A percentile compares a stretch with the other conserved stretches of the same genome.
Evolutionary conservation across 2,329 filamentous ascomycete genomes (phyloP).

Genomic region (Ceratocystis destructans): DNA sequence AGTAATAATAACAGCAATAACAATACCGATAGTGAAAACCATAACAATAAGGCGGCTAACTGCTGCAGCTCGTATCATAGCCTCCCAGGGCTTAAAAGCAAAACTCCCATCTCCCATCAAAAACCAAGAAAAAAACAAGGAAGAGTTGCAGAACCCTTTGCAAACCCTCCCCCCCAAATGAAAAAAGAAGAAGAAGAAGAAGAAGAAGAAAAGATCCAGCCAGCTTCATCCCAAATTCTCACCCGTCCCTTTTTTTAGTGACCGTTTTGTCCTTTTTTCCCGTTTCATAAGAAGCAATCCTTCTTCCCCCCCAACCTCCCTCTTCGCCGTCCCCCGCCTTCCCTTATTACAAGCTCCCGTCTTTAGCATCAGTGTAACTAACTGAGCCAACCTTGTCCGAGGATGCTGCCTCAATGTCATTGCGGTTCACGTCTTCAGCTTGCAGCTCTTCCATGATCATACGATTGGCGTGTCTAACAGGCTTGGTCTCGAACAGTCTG

Average conservation of each 20-base stretch:
- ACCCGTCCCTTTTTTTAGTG: neutral
- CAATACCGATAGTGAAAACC: neutral
- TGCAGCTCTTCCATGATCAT: slow-evolving; percentile 33
- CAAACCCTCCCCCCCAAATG: neutral
- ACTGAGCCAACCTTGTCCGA: slow-evolving; percentile 23
- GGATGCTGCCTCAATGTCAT: slow-evolving; percentile 23
- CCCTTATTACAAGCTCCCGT: slow-evolving; percentile 3
- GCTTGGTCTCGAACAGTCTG: slow-evolving; percentile 41
- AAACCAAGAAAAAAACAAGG: neutral
- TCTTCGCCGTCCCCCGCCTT: neutral
- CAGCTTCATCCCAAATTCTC: neutral
- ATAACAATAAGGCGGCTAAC: neutral
- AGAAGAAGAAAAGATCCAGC: too few relatives aligned
- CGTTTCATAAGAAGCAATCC: neutral
- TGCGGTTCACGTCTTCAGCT: slow-evolving; percentile 26
- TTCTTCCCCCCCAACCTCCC: neutral
- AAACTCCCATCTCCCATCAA: neutral
- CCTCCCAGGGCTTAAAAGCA: neutral
- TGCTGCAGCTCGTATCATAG: neutral
- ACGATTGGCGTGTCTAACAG: slow-evolving; percentile 32
- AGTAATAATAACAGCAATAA: neutral
- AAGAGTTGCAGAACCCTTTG: neutral
- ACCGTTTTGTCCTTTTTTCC: neutral
- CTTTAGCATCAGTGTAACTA: slow-evolving; percentile 17
- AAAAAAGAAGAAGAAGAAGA: too few relatives aligned